Conservation (phyloP, 2,329 filamentous ascomycete genomes). For the Fusarium acutatum region DNA sequence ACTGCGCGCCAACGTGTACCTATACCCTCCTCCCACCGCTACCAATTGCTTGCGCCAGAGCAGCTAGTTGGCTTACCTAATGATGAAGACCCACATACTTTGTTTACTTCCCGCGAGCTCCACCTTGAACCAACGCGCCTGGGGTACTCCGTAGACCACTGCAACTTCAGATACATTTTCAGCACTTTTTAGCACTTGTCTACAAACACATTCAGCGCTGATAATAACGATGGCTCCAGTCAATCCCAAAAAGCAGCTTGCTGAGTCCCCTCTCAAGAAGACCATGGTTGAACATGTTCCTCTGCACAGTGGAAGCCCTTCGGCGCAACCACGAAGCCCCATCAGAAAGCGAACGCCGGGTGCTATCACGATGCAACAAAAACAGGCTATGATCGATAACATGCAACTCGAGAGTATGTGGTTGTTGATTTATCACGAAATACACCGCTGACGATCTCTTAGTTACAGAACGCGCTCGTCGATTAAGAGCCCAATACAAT, state of each 20-base stretch:
- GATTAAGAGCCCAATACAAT: conserved; percentile 87
- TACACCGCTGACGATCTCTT: conserved; percentile 28
- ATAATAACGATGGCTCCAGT: conserved; percentile 55
- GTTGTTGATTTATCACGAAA: conserved; percentile 5
- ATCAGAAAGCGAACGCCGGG: conserved; percentile 65
- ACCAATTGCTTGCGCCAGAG: conserved; percentile 34
- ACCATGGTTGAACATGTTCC: conserved; percentile 37
- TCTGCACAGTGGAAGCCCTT: conserved; percentile 43
- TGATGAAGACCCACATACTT: conserved; percentile 22
- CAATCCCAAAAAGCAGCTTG: conserved; percentile 48
- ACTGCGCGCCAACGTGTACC: conserved; percentile 4
- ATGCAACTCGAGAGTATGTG: conserved; percentile 83
- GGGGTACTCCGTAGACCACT: conserved; percentile 31
- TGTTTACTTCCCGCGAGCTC: conserved; percentile 42
- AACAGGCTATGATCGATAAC: conserved; percentile 89
- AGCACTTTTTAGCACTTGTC: conserved; percentile 8
- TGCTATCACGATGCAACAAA: conserved; percentile 75
- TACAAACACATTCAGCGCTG: conserved; percentile 21
- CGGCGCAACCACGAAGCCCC: conserved; percentile 62
- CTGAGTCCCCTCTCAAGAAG: conserved; percentile 24
- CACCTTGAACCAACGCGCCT: conserved; percentile 36
- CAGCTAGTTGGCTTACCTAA: conserved; percentile 42
- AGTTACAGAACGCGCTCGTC: conserved; percentile 90
- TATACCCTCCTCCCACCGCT: conserved; percentile 13
- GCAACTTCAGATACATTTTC: conserved; percentile 22